Conservation (phyloP, 345 rosid genomes). For the Eucalyptus cladocalyx region DNA sequence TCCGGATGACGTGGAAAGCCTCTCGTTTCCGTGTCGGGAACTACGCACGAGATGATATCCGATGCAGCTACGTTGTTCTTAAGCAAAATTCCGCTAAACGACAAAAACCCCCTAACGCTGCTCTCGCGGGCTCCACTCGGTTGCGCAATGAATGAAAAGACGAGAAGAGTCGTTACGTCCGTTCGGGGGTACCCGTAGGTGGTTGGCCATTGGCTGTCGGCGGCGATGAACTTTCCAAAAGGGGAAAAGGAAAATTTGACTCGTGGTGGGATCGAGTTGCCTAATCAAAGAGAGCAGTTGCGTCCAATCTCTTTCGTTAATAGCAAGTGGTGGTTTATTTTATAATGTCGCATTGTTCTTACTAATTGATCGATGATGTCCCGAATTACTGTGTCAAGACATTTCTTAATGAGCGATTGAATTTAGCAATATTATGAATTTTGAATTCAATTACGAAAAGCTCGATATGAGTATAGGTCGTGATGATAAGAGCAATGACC, state of each 20-base stretch:
- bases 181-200: not conserved
- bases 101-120: not conserved
- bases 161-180: not conserved
- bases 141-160: not conserved
- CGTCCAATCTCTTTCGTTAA: not conserved
- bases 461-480: not conserved
- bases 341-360: not conserved
- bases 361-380: rapidly evolving
- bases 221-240: not conserved
- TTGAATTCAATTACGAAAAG: rapidly evolving
- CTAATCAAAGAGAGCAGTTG: not conserved
- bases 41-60: not conserved
- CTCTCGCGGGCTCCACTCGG: not conserved
- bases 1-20: not conserved
- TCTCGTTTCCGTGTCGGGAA: not conserved
- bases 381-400: rapidly evolving
- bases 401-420: not conserved
- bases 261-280: not conserved
- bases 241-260: not conserved
- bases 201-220: not conserved
- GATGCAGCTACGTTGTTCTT: not conserved
- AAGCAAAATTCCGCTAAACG: not conserved
- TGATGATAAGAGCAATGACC: not conserved
- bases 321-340: no score
- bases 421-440: rapidly evolving